Evolutionary conservation across 2,329 filamentous ascomycete species (phyloP).

Genomic region (Aspergillus eucalypticola): DNA sequence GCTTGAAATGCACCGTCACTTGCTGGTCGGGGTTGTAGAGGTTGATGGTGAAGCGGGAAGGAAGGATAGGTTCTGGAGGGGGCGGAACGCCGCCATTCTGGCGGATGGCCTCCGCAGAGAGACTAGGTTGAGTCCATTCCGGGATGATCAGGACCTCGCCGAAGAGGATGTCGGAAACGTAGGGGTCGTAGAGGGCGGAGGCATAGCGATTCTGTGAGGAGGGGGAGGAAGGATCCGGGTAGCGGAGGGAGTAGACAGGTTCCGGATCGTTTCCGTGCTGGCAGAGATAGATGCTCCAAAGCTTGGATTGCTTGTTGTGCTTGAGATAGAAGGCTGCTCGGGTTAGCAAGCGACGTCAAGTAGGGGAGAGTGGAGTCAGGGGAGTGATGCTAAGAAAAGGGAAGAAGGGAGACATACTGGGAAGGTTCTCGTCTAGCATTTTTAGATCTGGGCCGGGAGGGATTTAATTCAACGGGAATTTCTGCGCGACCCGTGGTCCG

Average conservation of each 20-base stretch:
- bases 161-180: slow-evolving; percentile 77
- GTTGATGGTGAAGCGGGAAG: slow-evolving; percentile 77
- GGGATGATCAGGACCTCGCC: slow-evolving; percentile 83
- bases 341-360: slow-evolving; percentile 14
- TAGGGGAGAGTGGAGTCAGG: background rate
- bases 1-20: slow-evolving; percentile 65
- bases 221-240: slow-evolving; percentile 69
- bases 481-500: background rate
- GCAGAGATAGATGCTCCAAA: slow-evolving; percentile 47
- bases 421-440: slow-evolving; percentile 95
- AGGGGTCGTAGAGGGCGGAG: slow-evolving; percentile 79
- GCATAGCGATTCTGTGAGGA: slow-evolving; percentile 81
- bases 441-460: slow-evolving; percentile 15
- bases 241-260: slow-evolving; percentile 77
- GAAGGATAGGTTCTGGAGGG: slow-evolving; percentile 70
- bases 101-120: slow-evolving; percentile 79
- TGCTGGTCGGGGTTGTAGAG: slow-evolving; percentile 93
- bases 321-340: slow-evolving; percentile 61
- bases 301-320: slow-evolving; percentile 47
- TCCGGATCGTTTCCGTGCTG: slow-evolving; percentile 78
- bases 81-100: slow-evolving; percentile 65
- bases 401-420: slow-evolving; percentile 51
- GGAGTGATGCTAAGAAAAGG: background rate
- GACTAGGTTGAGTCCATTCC: slow-evolving; percentile 78
- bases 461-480: background rate